phyloP scores from a whole-genome alignment of 2,329 filamentous ascomycete species.

The Conoideocrella luteorostrata region DNA sequence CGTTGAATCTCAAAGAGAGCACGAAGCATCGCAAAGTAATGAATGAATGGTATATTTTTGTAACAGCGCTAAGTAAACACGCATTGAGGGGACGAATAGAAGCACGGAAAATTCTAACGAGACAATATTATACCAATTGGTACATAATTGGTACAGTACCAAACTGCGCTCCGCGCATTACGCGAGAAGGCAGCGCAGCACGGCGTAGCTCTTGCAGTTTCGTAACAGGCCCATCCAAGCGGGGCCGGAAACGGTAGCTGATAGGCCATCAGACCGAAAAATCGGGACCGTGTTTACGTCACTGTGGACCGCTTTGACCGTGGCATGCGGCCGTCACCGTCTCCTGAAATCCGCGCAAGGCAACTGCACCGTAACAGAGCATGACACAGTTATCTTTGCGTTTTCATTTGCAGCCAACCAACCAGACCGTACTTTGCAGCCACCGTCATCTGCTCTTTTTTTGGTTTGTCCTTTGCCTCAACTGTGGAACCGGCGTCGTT shows the following conservation, averaged over 20 bases:
- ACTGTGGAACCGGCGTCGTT: not conserved
- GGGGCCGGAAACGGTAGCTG: conserved; percentile 21
- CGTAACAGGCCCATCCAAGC: conserved; percentile 8
- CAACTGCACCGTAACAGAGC: not conserved
- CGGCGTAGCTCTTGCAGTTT: too few species aligned
- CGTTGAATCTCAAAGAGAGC: too few species aligned
- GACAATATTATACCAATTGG: too few species aligned
- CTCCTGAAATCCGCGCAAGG: not conserved
- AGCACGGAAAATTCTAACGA: too few species aligned
- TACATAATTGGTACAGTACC: not conserved
- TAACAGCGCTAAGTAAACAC: not conserved
- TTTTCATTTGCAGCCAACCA: not conserved
- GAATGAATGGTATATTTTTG: not conserved
- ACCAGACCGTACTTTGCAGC: too few species aligned
- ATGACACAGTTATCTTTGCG: conserved; percentile 4
- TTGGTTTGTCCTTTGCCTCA: not conserved
- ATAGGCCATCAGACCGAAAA: conserved; percentile 21
- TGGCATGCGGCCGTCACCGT: not conserved
- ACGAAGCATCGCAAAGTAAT: not conserved
- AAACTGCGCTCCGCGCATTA: not conserved
- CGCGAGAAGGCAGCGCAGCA: not conserved
- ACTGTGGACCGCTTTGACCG: conserved; percentile 15
- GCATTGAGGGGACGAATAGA: too few species aligned
- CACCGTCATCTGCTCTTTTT: conserved; percentile 1
- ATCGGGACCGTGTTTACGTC: conserved; percentile 22